Percentiles rank a stretch among this genome's conserved stretches.
Evolutionary conservation across 192 early-diverging fungal species (phyloP).

Genomic region (Kappamyces sp.): DNA sequence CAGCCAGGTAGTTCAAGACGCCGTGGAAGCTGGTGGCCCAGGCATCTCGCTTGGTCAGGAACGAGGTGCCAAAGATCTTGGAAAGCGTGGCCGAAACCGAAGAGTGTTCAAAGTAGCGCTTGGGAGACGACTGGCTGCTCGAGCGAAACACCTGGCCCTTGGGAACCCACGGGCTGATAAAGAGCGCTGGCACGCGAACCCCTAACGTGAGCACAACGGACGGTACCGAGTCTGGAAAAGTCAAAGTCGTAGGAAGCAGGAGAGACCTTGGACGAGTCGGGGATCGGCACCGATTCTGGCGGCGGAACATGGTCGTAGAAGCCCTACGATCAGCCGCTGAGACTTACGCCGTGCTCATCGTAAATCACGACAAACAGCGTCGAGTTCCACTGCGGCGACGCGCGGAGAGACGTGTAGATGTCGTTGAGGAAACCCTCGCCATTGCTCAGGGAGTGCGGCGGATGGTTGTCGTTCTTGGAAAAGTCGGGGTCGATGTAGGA

Average conservation of each 20-base stretch:
- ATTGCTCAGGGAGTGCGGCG: conserved; percentile 5
- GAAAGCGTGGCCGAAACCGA: conserved; percentile 37
- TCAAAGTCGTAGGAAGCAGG: conserved; percentile 18
- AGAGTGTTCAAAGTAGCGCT: conserved; percentile 41
- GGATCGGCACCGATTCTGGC: conserved; percentile 30
- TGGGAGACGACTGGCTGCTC: conserved; percentile 21
- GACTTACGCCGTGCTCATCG: conserved; percentile 41
- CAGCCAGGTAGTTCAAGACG: background rate
- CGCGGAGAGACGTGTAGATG: conserved; percentile 10
- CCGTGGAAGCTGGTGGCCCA: conserved; percentile 19
- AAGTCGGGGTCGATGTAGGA: conserved; percentile 28
- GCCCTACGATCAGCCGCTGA: conserved; percentile 16
- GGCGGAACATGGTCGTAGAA: conserved; percentile 45
- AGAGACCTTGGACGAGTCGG: conserved; percentile 21
- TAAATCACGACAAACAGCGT: conserved; percentile 39
- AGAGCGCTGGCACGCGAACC: conserved; percentile 38
- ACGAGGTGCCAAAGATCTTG: conserved; percentile 5
- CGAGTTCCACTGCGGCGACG: too few species aligned
- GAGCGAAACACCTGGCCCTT: conserved; percentile 25
- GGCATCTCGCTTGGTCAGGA: conserved; percentile 13
- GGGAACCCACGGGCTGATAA: conserved; percentile 35
- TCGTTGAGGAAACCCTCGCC: conserved; percentile 32
- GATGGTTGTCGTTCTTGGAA: conserved; percentile 21
- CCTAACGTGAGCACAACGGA: conserved; percentile 39
- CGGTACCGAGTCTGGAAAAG: conserved; percentile 39